Base-by-base conservation (phyloP, 2,329 filamentous ascomycete species). In the Clarireedia paspali region DNA sequence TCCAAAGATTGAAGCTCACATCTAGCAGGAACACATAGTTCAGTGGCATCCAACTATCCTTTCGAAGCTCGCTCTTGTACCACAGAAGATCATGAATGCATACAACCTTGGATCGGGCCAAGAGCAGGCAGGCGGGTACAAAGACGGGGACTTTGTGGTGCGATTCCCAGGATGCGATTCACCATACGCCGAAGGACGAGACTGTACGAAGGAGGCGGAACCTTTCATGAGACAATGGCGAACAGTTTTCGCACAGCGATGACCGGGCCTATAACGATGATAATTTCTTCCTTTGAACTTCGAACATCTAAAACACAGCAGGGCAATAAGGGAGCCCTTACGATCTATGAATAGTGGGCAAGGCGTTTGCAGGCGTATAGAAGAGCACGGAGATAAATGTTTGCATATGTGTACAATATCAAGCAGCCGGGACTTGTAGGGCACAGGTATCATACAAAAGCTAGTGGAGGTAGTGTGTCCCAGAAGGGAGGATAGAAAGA, bases 41-140 rank as follows among this genome's bases (percentile, higher is more conserved):
- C 92, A 96, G 76, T 99, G 94, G 95, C 94, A 99, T 69, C 91
- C 92, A 27, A 99, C 94, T 0, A 87, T 99, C 46, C 81, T 99
- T 10, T 90, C 92, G 39, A 94, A 91, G 68, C 75, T 97, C 59
- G 91, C 88, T 1, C 77, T 99, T 23, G 78, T 99, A n/a, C 91
- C 92, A 2, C 94, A 99, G 72, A 82, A 86, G 51, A 77, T 80
- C 36, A 75, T 99, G 69, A 95, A 95, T 67, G 81, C 89, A 0
- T 97, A 96, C 71, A 84, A 78, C 59, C 65, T 62, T 49, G 63
- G 62, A 50, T 64, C 65, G 24, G 26, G 54, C 42, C 72, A 73
- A 51, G 68, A 70, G 44, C 72, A 73, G 23, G 70, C 77, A 57
- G 85, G 85, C 52, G 81, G 81, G 15, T 97, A 91, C 71, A 81